A percentile compares a stretch with the other conserved stretches of the same genome.
These are phyloP conservation scores for Lunularia cruciata DNA, from an alignment of 225 moss, liverwort and hornwort species.

Conservation along the genomic window DNA sequence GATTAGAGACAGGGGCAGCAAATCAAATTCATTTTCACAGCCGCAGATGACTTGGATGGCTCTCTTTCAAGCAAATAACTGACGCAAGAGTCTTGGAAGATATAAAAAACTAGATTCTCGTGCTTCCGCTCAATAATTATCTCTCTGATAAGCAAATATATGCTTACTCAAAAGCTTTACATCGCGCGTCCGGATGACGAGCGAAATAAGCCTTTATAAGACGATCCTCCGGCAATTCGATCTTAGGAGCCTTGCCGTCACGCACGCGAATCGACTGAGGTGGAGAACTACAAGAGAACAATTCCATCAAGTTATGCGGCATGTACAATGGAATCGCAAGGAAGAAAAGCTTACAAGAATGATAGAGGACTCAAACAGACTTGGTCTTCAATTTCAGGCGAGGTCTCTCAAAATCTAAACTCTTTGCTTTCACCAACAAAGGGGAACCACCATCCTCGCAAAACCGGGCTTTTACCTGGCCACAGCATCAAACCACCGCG, in stretches of 20 bases:
- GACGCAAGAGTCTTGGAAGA: background rate
- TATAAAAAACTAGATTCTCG: background rate
- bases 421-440: too few species aligned
- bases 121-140: too few species aligned
- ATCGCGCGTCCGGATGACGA: conserved; percentile 81
- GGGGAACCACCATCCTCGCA: background rate
- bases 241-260: conserved; percentile 73
- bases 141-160: background rate
- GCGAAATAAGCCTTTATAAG: conserved; percentile 80
- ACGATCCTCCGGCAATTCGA: conserved; percentile 72
- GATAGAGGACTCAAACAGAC: too few species aligned
- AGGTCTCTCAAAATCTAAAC: background rate
- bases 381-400: background rate
- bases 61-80: too few species aligned
- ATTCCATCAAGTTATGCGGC: background rate
- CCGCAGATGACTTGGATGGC: too few species aligned
- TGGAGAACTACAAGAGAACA: conserved; percentile 54
- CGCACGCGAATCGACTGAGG: conserved; percentile 66
- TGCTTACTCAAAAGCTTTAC: conserved; percentile 63
- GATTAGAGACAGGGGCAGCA: too few species aligned
- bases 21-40: too few species aligned
- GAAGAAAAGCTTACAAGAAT: background rate
- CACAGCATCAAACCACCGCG: conserved; percentile 79
- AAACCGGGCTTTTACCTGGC: conserved; percentile 28
- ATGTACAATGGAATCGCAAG: background rate